Base-by-base conservation (phyloP, 352 stramenopile species). In the Globisporangium abappressorium region DNA sequence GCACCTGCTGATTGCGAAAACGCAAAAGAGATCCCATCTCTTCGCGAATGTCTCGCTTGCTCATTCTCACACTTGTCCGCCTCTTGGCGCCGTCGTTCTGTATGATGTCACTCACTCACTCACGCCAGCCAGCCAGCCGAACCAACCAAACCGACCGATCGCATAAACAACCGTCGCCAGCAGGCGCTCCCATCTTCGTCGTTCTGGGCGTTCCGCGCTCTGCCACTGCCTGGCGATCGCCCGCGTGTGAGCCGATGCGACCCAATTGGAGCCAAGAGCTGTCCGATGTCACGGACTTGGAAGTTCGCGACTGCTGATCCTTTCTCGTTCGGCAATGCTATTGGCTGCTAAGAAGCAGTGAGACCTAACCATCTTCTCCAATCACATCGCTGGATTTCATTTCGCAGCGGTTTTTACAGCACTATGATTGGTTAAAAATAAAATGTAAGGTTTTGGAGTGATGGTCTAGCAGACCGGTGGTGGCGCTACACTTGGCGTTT, bases 401-500 rank as follows among this genome's bases (percentile, higher is more conserved):
- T 61, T 7, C 46, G 55, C 54, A 57, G 15, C 18, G 36, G 18
- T 22, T 34, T 47, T 41, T 55, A 30, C 47, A n/a, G 24, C 20
- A 24, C 2, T 65, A 11, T 24, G 6, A 51, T 51, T 51, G 43
- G 43, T 22, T 20, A 24, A 51, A 51, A 51, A 51, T n/a, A 20
- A 6, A 24, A 5, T 2, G 12, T 5, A 20, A 11, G 7, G 0
- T 24, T 22, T 8, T 22, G 61, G 62, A 67, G 62, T 67, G 62
- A 26, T 61, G 49, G 49, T 67, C 47, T 0, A 5, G 24, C 20
- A 63, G 41, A 71, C 66, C 58, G 60, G 66, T 71, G 60, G 64
- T 70, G 64, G 56, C 56, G 33, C 47, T 41, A 41, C 15, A 61
- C 64, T 64, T 8, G 38, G 12, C n/a, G 6, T 58, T 63, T 71